Base-by-base conservation (phyloP, 805 yeast species). In the Ogataea nonfermentans region DNA sequence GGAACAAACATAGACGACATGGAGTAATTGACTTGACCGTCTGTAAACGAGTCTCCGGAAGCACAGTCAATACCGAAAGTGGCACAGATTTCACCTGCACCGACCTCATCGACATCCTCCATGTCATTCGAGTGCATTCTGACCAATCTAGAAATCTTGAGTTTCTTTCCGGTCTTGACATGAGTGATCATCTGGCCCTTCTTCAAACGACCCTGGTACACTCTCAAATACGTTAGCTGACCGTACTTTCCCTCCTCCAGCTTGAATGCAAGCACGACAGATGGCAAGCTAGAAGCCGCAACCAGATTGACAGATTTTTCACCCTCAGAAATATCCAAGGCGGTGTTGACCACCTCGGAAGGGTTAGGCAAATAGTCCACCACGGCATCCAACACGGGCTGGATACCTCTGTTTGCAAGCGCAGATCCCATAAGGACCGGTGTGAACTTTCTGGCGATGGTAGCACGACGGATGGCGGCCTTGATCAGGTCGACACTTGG, bases 361-460 rank as follows among this genome's bases (percentile, higher is more conserved):
- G 99, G 99, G 62, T 91, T 81, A 32, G 99, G 99, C 56, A 93
- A 75, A 66, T 81, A 93, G 62, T 91, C 97, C 50, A 91, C 91
- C 44, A 93, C 95, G 28, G 97, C 93, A 63, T 93, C 97, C 53
- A 93, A 73, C 25, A 91, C 96, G 15, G 90, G 90, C 71, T 93
- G 99, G 49, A 93, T 76, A 65, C 97, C 96, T 51, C 82, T 86
- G 70, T 93, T 93, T 43, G 98, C 99, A 49, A 93, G 74, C 13
- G 99, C 99, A 35, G 97, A 88, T 15, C 99, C 99, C 97, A 93
- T 93, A 50, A 91, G 72, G n/a, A 93, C 98, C n/a, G 99, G 99
- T 10, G 98, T 88, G 72, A 93, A 93, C 61, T 78, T 85, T 69
- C 97, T 81, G 23, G 90, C 95, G 66, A 91, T 91, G 13, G 99